Evolutionary conservation across 129 eudicot species (phyloP), one percentile per base, ranked within the genome.

Genomic region (Saussurea involucrata): DNA sequence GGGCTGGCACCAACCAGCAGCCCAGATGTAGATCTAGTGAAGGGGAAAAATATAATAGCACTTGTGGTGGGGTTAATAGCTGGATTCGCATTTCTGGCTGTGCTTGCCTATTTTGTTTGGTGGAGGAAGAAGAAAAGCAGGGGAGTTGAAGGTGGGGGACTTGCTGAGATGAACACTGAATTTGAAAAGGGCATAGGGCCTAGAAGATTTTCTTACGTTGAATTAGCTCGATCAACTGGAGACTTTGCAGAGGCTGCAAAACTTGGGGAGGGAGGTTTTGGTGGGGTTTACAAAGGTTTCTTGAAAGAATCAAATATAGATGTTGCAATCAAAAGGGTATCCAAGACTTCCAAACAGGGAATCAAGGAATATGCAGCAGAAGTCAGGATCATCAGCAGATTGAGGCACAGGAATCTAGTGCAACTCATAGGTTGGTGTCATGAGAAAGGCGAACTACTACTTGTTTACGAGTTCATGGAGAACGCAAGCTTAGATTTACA

Each of bases 331-430:
- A 70, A 70, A 44, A 36, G 53, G 74, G 22, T 70, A 6, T 28
- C 44, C 1, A 70, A 22, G n/a, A 36, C 8, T 8, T 73, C 77
- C 21, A 61, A 25, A 5, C 78, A 74, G 21, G 78, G 78, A n/a
- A 28, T 21, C 6, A 74, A 74, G 31, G 78, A 74, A 70, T 74
- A 58, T 37, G 31, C 78, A 49, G 18, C 69, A 7, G 74, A 69
- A 37, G 32, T 69, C 18, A 37, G 24, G 58, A 40, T 69, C 58
- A 25, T 33, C 4, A 29, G n/a, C n/a, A n/a, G n/a, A n/a, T n/a
- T n/a, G n/a, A n/a, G n/a, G n/a, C n/a, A n/a, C n/a, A n/a, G n/a
- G n/a, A n/a, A n/a, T n/a, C n/a, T n/a, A n/a, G n/a, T n/a, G n/a
- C n/a, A n/a, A n/a, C n/a, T n/a, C n/a, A n/a, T n/a, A n/a, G n/a